Conservation (phyloP, 768 basidiomycete species). For the Tulasnella sp. region DNA sequence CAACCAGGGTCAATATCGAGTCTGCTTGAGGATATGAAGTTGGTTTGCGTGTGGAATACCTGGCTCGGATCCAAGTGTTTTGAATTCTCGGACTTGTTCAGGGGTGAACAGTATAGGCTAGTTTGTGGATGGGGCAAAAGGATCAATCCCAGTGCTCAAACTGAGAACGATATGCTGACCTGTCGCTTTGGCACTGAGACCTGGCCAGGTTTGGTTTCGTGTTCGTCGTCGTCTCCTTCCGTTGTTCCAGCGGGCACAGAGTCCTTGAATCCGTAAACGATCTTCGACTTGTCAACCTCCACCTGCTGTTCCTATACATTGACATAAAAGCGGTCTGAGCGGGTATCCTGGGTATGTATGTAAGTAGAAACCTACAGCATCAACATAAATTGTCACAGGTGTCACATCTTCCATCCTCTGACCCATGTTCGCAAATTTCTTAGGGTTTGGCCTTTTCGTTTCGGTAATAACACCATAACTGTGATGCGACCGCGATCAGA, state of each 20-base stretch:
- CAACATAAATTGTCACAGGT: slow-evolving; percentile 60
- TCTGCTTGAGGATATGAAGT: no score
- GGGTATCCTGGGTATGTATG: slow-evolving; percentile 2
- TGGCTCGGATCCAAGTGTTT: slow-evolving; percentile 64
- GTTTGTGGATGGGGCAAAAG: background rate
- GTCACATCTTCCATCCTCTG: slow-evolving; percentile 68
- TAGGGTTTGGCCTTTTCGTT: slow-evolving; percentile 73
- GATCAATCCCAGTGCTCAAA: background rate
- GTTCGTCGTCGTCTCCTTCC: slow-evolving; percentile 35
- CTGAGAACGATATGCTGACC: background rate
- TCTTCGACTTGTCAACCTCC: slow-evolving; percentile 29
- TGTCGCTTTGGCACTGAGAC: slow-evolving; percentile 7
- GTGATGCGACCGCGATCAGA: background rate
- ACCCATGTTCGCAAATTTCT: slow-evolving; percentile 72
- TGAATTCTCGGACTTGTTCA: slow-evolving; percentile 74
- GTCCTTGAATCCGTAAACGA: slow-evolving; percentile 30
- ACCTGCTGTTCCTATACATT: slow-evolving; percentile 28
- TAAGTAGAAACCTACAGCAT: slow-evolving; percentile 42
- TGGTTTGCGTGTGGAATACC: slow-evolving; percentile 34
- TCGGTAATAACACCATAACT: slow-evolving; percentile 86
- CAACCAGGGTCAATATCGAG: slow-evolving; percentile 8
- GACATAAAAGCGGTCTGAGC: background rate
- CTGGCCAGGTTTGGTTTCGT: slow-evolving; percentile 15
- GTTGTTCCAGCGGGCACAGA: slow-evolving; percentile 20
- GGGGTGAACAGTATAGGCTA: slow-evolving; percentile 68